Evolutionary conservation across 176 grass and related monocot species (phyloP).

Genomic region (Aegilops tauschii): DNA sequence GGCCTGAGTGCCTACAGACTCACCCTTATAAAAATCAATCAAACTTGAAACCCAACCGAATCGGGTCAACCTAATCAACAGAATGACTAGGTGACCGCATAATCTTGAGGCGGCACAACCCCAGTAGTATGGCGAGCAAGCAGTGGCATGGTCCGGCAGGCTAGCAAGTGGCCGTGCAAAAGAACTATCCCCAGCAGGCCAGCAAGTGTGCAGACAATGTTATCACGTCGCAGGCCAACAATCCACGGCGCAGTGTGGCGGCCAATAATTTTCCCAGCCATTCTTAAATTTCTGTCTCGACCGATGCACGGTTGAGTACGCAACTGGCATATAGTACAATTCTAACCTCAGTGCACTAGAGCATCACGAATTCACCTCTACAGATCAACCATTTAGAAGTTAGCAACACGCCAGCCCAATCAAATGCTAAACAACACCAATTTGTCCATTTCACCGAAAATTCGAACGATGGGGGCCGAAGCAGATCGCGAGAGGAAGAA

Average conservation of each 20-base stretch:
- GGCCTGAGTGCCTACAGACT: not conserved
- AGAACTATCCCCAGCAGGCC: not conserved
- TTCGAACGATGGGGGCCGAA: not conserved
- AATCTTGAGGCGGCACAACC: not conserved
- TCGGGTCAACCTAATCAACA: not conserved
- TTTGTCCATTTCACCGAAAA: constrained; percentile 13
- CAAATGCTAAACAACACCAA: constrained; percentile 11
- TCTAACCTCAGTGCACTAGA: not conserved
- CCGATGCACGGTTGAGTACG: not conserved
- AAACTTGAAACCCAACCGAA: not conserved
- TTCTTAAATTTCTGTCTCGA: not conserved
- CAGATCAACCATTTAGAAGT: not conserved
- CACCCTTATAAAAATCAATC: not conserved
- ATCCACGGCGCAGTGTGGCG: not conserved
- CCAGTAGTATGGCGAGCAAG: not conserved
- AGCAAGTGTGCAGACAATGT: not conserved
- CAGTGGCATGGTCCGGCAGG: not conserved
- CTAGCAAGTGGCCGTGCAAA: not conserved
- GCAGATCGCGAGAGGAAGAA: not conserved
- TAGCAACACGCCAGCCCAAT: not conserved
- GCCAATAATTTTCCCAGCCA: not conserved
- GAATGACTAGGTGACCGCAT: not conserved
- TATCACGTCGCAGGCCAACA: not conserved
- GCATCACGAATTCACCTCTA: constrained; percentile 21
- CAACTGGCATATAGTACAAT: not conserved